Evolutionary conservation across 306 rosid genomes (phyloP), one percentile per base, ranked within the genome.

Genomic region (Albizia julibrissin): DNA sequence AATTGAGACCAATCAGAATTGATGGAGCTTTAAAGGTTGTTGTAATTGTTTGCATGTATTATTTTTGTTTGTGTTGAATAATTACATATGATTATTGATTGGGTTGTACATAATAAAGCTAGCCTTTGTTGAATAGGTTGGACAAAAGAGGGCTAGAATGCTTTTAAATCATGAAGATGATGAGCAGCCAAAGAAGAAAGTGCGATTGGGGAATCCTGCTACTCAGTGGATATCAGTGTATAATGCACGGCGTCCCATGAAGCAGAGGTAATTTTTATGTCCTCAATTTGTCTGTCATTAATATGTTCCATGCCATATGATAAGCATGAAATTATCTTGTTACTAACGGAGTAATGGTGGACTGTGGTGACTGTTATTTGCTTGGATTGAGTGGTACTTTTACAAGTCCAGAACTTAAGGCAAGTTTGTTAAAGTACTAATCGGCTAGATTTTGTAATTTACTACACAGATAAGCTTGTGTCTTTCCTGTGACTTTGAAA

Each of bases 171-270:
- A 91, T 76, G 97, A 94, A 83, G 98, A 92, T 78, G 98, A 94
- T 76, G 97, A 94, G 84, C 98, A 91, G 69, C 98, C 98, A 65
- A 94, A 94, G 92, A 94, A 94, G 89, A 94, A 92, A 90, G 91
- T 92, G 62, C 90, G 98, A 81, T 44, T 92, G 82, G 98, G 98
- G 65, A 91, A 90, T 87, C 98, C 97, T 64, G 98, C 97, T 66
- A 92, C 94, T 42, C 98, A 92, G 85, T 94, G 98, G 98, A 91
- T 94, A 86, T 92, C 98, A 5, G 97, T 92, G 79, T 94, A 94
- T 85, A 94, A 94, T 85, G 98, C 98, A 69, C 96, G 92, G 21
- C 92, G 96, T 64, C 96, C 97, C 66, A 94, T 94, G 98, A 94
- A 94, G 89, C 98, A 92, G 79, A 94, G 98, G 98, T 94, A 74